Percentiles rank a stretch among this genome's conserved stretches.
Evolutionary conservation across 1,284 basidiomycete species (phyloP).

Genomic region (Calocybe gambosa): DNA sequence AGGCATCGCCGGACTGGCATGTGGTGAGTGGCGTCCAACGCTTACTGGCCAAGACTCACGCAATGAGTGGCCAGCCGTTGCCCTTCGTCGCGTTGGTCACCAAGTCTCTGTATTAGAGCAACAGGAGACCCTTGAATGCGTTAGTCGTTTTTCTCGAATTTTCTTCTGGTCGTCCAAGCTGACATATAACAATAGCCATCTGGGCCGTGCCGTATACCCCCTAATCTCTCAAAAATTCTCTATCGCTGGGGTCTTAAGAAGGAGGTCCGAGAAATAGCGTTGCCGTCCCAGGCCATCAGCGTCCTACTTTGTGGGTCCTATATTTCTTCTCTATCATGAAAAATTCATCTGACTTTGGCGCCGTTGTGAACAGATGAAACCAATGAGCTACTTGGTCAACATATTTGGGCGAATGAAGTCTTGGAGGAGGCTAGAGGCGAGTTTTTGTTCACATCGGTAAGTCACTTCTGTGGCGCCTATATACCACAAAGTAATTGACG

Average conservation of each 20-base stretch:
- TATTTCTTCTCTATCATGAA: not conserved
- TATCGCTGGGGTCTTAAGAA: constrained; percentile 46
- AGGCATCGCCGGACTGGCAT: constrained; percentile 46
- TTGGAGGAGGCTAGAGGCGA: constrained; percentile 48
- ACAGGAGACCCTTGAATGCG: constrained; percentile 26
- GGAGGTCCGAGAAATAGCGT: constrained; percentile 27
- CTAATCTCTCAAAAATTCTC: constrained; percentile 52
- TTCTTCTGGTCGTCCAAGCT: not conserved
- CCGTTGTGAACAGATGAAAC: constrained; percentile 34
- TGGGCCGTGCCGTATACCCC: constrained; percentile 45
- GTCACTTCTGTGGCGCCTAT: constrained; percentile 16
- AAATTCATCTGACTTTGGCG: not conserved
- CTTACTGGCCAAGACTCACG: not conserved
- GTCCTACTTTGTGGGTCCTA: constrained; percentile 29
- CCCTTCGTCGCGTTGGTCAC: constrained; percentile 50
- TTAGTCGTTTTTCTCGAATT: constrained; percentile 17
- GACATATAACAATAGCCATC: constrained; percentile 12
- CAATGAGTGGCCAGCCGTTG: constrained; percentile 31
- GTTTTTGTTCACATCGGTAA: constrained; percentile 43
- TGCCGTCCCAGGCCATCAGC: constrained; percentile 33
- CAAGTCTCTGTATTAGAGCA: constrained; percentile 48
- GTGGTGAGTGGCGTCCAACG: constrained; percentile 14
- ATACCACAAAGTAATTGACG: not conserved
- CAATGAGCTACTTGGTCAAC: constrained; percentile 41
- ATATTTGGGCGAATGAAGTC: constrained; percentile 48